Percentiles rank a stretch among this genome's conserved stretches.
Conservation (phyloP, 139 green algal genomes). For the Deuterostichococcus epilithicus region DNA sequence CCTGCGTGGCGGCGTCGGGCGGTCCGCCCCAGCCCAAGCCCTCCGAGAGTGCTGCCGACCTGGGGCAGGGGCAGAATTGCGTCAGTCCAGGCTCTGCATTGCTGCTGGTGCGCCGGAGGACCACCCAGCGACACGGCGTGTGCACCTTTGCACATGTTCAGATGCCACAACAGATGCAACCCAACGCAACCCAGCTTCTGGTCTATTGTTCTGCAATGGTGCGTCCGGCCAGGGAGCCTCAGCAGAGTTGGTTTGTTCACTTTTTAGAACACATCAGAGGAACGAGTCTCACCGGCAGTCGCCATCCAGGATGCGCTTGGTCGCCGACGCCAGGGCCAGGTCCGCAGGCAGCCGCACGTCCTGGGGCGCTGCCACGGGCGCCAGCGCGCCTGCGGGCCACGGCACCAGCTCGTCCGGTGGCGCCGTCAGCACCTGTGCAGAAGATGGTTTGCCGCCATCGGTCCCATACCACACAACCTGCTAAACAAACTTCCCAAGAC, state of each 20-base stretch:
- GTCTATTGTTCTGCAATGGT: too few species aligned
- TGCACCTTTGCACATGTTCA: too few species aligned
- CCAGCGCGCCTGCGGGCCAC: background rate
- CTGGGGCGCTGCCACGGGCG: slow-evolving; percentile 5
- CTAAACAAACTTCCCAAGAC: too few species aligned
- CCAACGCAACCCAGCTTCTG: too few species aligned
- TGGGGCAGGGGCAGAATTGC: slow-evolving; percentile 3
- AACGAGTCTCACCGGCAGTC: slow-evolving; percentile 55
- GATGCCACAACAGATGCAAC: background rate
- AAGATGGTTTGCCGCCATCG: too few species aligned
- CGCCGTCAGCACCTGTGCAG: background rate
- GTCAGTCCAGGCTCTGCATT: background rate
- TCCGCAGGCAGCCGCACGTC: slow-evolving; percentile 21
- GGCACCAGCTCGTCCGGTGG: background rate
- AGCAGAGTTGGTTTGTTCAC: background rate
- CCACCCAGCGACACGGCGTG: too few species aligned
- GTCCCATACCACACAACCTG: too few species aligned
- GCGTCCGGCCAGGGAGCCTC: too few species aligned
- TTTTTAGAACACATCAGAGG: too few species aligned
- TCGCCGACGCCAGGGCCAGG: slow-evolving; percentile 49
- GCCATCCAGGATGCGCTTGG: slow-evolving; percentile 37
- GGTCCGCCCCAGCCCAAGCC: slow-evolving; percentile 46
- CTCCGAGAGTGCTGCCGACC: slow-evolving; percentile 37
- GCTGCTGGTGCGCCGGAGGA: too few species aligned
- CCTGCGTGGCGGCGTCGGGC: slow-evolving; percentile 34